Evolutionary conservation across 352 stramenopile genomes (phyloP), one percentile per base, ranked within the genome.

Genomic region (Phytophthora quininea): DNA sequence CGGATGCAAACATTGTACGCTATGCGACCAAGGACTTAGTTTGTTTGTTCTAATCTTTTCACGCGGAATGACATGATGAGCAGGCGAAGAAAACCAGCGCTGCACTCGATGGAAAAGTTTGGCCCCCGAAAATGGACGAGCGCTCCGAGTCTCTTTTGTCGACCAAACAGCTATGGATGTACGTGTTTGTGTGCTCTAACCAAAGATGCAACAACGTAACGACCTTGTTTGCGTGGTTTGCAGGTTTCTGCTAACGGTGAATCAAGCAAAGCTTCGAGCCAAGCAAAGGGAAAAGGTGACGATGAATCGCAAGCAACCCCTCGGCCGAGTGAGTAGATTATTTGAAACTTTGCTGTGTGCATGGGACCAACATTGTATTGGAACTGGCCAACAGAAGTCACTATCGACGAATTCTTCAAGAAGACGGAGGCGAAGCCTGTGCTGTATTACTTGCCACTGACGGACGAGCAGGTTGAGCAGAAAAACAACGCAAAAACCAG

Each of bases 391-490:
- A 49, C 52, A 69, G 67, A 71, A 49, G 71, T 74, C 50, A 82
- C 84, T 14, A 82, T 93, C 59, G 82, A 93, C 54, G 82, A 90
- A 19, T 84, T 91, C 40, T 93, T 95, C 62, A 65, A 80, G 31
- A 92, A 92, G 62, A 96, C 89, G 1, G 71, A 81, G 52, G 86
- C 85, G 30, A 91, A 90, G 58, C 89, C 89, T 10, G 76, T 89
- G 54, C 61, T 96, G 29, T 95, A 93, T 74, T 96, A 91, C 65
- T 64, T 95, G 46, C 86, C 89, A 27, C 64, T 92, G 15, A 84
- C 78, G 1, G 79, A 92, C 35, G 82, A 92, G n/a, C 74, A 93
- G 70, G 76, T 94, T 19, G 43, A 78, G 60, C 54, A 88, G 56
- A 58, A 12, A 77, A 83, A 38, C 56, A 77, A 54, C 49, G 51